Base-by-base conservation (phyloP, 2,329 filamentous ascomycete species). In the Fusarium mundagurra region DNA sequence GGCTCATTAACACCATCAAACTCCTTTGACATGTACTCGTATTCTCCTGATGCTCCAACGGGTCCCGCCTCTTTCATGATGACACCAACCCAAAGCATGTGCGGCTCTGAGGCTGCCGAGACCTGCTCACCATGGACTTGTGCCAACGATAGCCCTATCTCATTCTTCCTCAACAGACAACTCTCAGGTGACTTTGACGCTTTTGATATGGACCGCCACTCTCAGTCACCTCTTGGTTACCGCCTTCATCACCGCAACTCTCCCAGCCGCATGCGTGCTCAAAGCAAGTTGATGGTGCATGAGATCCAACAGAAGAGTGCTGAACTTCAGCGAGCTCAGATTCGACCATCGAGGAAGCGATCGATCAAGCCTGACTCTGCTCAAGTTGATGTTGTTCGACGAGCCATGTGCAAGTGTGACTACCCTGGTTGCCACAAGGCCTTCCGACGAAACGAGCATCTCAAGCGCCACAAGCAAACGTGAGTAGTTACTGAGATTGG, bases 401-500 rank as follows among this genome's bases (percentile, higher is more conserved):
- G 81, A 51, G 82, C 80, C 74, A 84, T 81, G 80, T 86, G 80
- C 81, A 83, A 84, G 70, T 89, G 87, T 71, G 80, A 84, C 24
- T 84, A 85, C 34, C 82, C 82, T 13, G 83, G 83, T 34, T 90
- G 88, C 77, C 77, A 83, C 72, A 86, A 85, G 73, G 84, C 83
- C 0, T 89, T 87, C 68, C 85, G 86, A 74, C 83, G 88, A 62
- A 86, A 85, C 33, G 88, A 90, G 78, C 88, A 90, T 69, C 80
- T 89, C 27, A 89, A 89, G 81, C 84, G 88, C 31, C 88, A 90
- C 76, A 83, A 86, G 59, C 83, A 84, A 60, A 86, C 86, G 87
- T 89, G 76, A 82, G 86, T 84, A 48, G 8, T 47, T 31, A 43
- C 33, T 29, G 7, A 1, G 41, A n/a, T 44, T 24, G 6, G 13